phyloP scores from a whole-genome alignment of 2,329 filamentous ascomycete species.

The Helotiales sp. region DNA sequence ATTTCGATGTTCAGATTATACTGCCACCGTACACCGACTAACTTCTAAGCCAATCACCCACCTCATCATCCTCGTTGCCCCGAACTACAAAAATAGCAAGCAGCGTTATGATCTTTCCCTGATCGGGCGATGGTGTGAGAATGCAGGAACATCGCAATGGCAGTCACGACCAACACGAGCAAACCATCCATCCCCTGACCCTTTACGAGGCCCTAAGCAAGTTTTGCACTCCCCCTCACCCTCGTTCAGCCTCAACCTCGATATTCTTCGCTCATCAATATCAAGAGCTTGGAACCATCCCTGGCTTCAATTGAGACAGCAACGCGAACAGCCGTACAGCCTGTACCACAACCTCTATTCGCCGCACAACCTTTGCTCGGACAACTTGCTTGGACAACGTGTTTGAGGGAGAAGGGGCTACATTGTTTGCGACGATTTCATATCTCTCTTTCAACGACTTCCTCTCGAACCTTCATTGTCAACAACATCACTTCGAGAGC shows the following conservation, averaged over 20 bases:
- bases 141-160: constrained; percentile 19
- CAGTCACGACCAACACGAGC: constrained; percentile 13
- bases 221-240: constrained; percentile 1
- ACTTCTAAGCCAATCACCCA: background rate
- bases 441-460: background rate
- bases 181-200: background rate
- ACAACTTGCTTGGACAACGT: too few species aligned
- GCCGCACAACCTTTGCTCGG: constrained; percentile 3
- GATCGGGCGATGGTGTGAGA: constrained; percentile 1
- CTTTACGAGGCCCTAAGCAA: constrained; percentile 8
- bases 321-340: background rate
- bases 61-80: constrained; percentile 14
- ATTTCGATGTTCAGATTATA: background rate
- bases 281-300: constrained; percentile 4
- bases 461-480: background rate
- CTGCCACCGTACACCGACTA: too few species aligned
- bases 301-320: constrained; percentile 6
- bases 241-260: constrained; percentile 5
- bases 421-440: background rate
- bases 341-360: constrained; percentile 5
- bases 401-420: too few species aligned
- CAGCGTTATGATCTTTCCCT: background rate
- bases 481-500: background rate
- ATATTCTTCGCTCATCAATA: background rate
- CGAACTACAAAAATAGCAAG: constrained; percentile 12